A percentile compares a stretch with the other conserved stretches of the same genome.
Evolutionary conservation across 2,329 filamentous ascomycete genomes (phyloP).

Genomic region (Cladosporium cucumerinum): DNA sequence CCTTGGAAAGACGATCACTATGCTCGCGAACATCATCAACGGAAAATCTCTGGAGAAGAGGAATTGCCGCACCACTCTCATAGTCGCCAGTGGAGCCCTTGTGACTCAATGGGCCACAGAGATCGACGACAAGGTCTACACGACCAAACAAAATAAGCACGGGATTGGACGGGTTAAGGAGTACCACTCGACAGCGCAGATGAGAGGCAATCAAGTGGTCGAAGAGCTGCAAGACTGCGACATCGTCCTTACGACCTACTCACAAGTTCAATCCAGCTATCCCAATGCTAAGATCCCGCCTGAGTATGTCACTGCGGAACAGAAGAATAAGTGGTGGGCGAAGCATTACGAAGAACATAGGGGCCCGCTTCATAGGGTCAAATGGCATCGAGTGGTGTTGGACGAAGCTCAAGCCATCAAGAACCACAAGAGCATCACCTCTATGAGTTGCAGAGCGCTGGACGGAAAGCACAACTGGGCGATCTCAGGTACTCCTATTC

Average conservation of each 20-base stretch:
- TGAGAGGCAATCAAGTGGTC: not conserved
- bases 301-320: conserved; percentile 35
- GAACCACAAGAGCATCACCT: conserved; percentile 66
- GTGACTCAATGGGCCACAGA: conserved; percentile 40
- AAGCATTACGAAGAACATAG: conserved; percentile 31
- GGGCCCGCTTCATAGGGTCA: conserved; percentile 39
- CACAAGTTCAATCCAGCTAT: conserved; percentile 41
- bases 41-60: conserved; percentile 26
- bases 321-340: conserved; percentile 42
- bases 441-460: conserved; percentile 64
- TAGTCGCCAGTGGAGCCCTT: conserved; percentile 41
- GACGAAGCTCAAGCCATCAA: conserved; percentile 83
- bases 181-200: not conserved
- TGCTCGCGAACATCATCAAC: conserved; percentile 46
- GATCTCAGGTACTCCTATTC: conserved; percentile 60
- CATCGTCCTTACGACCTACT: conserved; percentile 43
- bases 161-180: conserved; percentile 21
- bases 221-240: conserved; percentile 22
- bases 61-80: conserved; percentile 38
- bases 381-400: conserved; percentile 76
- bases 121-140: conserved; percentile 26
- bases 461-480: conserved; percentile 74
- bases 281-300: conserved; percentile 40
- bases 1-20: conserved; percentile 79
- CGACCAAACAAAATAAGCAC: conserved; percentile 19